Percentiles rank a stretch among this genome's conserved stretches.
Evolutionary conservation across 1,139 yeast species (phyloP).

Genomic region (Nematodospora anomalae): DNA sequence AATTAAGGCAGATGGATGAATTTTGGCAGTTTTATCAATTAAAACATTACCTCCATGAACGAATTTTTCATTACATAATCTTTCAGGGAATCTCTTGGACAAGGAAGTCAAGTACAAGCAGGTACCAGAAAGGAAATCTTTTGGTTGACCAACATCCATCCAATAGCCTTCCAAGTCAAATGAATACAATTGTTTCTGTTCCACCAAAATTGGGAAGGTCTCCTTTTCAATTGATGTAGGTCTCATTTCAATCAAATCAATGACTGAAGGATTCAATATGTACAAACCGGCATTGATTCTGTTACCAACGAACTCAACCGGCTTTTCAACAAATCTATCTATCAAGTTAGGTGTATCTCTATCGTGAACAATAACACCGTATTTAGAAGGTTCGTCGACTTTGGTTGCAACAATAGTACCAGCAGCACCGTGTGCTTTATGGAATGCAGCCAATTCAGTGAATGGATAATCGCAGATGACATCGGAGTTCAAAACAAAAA

Average conservation of each 20-base stretch:
- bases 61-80: constrained; percentile 64
- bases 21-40: constrained; percentile 92
- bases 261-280: constrained; percentile 94
- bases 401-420: constrained; percentile 99
- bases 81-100: constrained; percentile 74
- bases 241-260: constrained; percentile 93
- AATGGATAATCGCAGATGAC: constrained; percentile 99
- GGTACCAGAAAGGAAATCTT: constrained; percentile 97
- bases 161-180: constrained; percentile 99
- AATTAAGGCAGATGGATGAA: constrained; percentile 89
- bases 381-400: constrained; percentile 98
- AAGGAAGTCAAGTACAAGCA: constrained; percentile 86
- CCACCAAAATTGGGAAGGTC: constrained; percentile 96
- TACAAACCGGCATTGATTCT: constrained; percentile 97
- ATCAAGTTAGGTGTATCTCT: constrained; percentile 89
- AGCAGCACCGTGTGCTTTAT: constrained; percentile 92
- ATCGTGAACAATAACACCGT: constrained; percentile 99
- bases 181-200: constrained; percentile 84
- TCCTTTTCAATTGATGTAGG: constrained; percentile 99
- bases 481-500: constrained; percentile 97
- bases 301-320: constrained; percentile 98
- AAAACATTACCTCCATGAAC: constrained; percentile 93
- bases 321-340: constrained; percentile 99
- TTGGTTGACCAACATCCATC: constrained; percentile 99
- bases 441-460: constrained; percentile 88